Percentiles rank a stretch among this genome's conserved stretches.
Evolutionary conservation across 495 filamentous ascomycete species (phyloP).

Genomic region (Talaromyces liani): DNA sequence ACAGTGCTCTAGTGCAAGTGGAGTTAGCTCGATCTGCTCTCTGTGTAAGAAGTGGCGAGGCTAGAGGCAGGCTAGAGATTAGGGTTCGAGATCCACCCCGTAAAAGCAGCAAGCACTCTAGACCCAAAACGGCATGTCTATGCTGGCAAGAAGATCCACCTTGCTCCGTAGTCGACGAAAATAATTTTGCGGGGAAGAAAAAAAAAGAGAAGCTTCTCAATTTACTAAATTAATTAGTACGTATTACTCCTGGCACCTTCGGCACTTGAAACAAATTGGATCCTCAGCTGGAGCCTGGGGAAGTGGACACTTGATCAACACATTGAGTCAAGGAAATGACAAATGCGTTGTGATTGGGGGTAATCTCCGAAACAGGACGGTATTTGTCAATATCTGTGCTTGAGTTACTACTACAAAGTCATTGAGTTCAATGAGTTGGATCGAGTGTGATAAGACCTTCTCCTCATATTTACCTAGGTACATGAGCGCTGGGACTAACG

Average conservation of each 20-base stretch:
- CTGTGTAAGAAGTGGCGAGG: neutral
- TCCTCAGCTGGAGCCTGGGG: neutral
- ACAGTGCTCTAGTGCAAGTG: neutral
- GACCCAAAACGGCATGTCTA: neutral
- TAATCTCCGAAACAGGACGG: slow-evolving; percentile 7
- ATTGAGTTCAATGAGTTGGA: neutral
- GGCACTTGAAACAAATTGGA: neutral
- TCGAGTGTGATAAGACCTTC: neutral
- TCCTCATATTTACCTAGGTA: neutral
- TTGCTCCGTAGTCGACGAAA: neutral
- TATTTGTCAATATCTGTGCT: neutral
- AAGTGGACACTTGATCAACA: neutral
- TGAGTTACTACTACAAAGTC: neutral
- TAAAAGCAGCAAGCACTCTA: neutral
- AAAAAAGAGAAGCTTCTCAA: neutral
- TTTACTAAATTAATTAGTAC: too few species aligned
- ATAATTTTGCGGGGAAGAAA: slow-evolving; percentile 5
- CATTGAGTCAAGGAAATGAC: neutral
- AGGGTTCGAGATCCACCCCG: neutral
- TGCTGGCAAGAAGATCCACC: neutral
- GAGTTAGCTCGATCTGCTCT: neutral
- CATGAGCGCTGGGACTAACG: neutral
- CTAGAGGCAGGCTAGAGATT: neutral
- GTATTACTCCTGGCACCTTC: neutral
- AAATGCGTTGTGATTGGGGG: slow-evolving; percentile 6